Percentiles rank a stretch among this genome's conserved stretches.
phyloP scores from a whole-genome alignment of 164 flowering plant species.

The Tinospora cordifolia region DNA sequence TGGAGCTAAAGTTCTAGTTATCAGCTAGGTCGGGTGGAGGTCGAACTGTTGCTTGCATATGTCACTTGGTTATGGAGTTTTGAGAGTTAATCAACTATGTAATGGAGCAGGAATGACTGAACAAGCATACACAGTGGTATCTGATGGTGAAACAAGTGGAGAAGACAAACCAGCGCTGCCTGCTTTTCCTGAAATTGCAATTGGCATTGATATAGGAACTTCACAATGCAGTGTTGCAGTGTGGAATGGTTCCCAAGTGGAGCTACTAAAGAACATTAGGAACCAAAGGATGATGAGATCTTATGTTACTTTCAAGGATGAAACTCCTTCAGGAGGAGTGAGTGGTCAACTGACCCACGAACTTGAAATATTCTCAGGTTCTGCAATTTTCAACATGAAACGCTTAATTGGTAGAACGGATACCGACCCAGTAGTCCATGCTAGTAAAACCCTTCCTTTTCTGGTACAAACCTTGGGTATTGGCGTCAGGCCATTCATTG shows the following conservation, averaged over 20 bases:
- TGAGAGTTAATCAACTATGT: not conserved
- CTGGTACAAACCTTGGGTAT: conserved; percentile 74
- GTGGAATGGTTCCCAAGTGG: conserved; percentile 79
- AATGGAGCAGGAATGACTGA: conserved; percentile 65
- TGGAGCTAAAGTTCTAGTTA: not conserved
- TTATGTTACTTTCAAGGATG: conserved; percentile 66
- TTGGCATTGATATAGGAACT: conserved; percentile 88
- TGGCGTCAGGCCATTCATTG: conserved; percentile 80
- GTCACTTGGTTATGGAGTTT: too few relatives aligned
- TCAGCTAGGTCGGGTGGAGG: not conserved
- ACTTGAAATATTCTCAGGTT: conserved; percentile 65
- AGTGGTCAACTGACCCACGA: conserved; percentile 47
- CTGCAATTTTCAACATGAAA: conserved; percentile 83
- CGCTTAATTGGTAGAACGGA: conserved; percentile 81
- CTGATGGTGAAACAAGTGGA: conserved; percentile 72
- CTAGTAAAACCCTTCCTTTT: conserved; percentile 74
- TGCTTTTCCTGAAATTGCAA: conserved; percentile 53
- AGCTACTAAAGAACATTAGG: conserved; percentile 60
- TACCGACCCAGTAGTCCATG: conserved; percentile 81
- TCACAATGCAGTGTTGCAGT: conserved; percentile 76
- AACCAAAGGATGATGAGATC: conserved; percentile 64
- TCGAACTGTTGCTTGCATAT: not conserved
- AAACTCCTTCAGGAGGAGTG: conserved; percentile 63
- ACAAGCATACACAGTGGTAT: conserved; percentile 70
- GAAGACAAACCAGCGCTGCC: conserved; percentile 50